Base-by-base conservation (phyloP, 306 rosid genomes). In the Quercus suber region DNA sequence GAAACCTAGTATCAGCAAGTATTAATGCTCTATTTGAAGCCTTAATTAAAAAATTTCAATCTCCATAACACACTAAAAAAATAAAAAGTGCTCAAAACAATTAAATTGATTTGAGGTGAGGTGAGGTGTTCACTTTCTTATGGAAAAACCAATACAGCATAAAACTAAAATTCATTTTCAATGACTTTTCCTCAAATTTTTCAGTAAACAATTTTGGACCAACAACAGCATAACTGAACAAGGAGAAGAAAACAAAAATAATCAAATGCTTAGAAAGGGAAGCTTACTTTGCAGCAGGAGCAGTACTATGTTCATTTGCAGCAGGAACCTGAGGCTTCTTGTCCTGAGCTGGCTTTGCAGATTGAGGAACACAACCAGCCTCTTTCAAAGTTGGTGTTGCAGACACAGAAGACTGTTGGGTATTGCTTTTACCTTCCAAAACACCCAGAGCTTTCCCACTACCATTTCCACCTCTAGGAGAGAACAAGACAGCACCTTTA, bases 241-340 rank as follows among this genome's bases (percentile, higher is more conserved):
- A 5, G 57, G 76, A 51, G 69, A 15, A 30, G 11, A 37, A 37
- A 7, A 43, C 25, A 73, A 10, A 45, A 33, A 5, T 20, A 56
- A 78, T 8, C 37, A 60, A 8, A 73, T 23, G 30, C 69, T 18
- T 10, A 78, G 2, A 67, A 70, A 35, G 73, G 4, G 64, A 41
- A 82, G 79, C 89, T 82, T 86, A 95, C 98, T 95, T 95, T 73
- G 97, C 85, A 86, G 88, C 90, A 81, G 95, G 97, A 87, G 91
- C 89, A 80, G 51, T 82, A 9, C 52, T 81, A 67, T 88, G 92
- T 23, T 84, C 92, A 80, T 77, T 84, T 37, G 85, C 69, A 70
- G 64, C 78, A 55, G 92, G 33, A 84, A 73, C 85, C 82, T 77
- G 87, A 69, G 88, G 33, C 79, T 94, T 89, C 82, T 89, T 89